Evolutionary conservation across 176 grass and related monocot species (phyloP), one percentile per base, ranked within the genome.

Genomic region (Melocanna baccifera): DNA sequence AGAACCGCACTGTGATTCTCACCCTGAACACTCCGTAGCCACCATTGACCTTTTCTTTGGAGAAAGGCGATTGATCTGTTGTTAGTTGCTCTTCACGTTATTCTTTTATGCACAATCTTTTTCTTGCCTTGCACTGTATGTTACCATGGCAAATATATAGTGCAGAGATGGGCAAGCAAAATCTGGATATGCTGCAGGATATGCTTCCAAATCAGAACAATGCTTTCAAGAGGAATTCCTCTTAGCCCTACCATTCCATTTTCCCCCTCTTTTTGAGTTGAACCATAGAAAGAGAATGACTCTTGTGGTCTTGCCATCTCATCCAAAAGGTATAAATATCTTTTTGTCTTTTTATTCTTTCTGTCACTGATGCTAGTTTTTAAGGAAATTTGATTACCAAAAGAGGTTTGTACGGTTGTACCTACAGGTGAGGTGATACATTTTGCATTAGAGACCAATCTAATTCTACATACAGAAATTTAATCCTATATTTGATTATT

Each of bases 1-100:
- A 90, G 88, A 90, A 90, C 79, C 37, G 79, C 84, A 83, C 88
- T 86, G 88, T 90, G 57, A 90, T 90, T 86, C 88, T 83, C 73
- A 86, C 83, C 84, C 84, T 90, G 73, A 78, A 58, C 4, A 46
- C 72, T 82, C 42, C 26, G 15, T 71, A 58, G 7, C 0, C 67
- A 7, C 22, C 4, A 48, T 25, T 53, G 23, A 26, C 67, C 32
- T 50, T 55, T 20, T 80, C 26, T 50, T 61, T 66, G 15, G 11
- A 68, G 50, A 34, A 76, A 76, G 12, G n/a, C 62, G 30, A 7
- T 52, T 18, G 20, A 28, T 63, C 77, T 76, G 16, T 50, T 75
- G 55, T 63, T 34, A 11, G 20, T 50, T 51, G 41, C 51, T 68
- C 70, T 74, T 75, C 61, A 34, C 6, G 25, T 19, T 55, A 18